Conservation (phyloP, 805 yeast species). For the Tetrapisispora pingtungensis region DNA sequence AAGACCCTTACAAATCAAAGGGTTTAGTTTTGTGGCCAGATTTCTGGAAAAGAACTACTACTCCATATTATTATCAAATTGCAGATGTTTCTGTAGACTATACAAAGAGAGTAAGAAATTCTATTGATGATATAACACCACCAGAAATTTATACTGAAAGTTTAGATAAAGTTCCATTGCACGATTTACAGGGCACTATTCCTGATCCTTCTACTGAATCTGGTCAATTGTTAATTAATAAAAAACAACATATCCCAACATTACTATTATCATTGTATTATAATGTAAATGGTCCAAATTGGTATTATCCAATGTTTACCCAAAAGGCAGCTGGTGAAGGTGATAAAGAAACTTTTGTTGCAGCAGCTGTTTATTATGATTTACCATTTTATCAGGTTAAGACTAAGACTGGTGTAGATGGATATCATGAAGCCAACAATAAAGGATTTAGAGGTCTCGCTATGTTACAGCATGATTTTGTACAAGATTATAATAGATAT, state of each 20-base stretch:
- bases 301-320: constrained; percentile 59
- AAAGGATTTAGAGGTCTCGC: constrained; percentile 53
- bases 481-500: constrained; percentile 39
- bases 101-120: constrained; percentile 32
- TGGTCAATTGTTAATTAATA: constrained; percentile 61
- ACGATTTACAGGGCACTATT: constrained; percentile 52
- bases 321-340: constrained; percentile 81
- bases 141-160: constrained; percentile 20
- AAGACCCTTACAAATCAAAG: constrained; percentile 45
- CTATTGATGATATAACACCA: constrained; percentile 31
- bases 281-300: constrained; percentile 56
- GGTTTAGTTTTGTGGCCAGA: constrained; percentile 73
- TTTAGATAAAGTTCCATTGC: constrained; percentile 35
- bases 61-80: constrained; percentile 62
- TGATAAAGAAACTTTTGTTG: constrained; percentile 64
- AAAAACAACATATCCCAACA: constrained; percentile 48
- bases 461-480: constrained; percentile 69
- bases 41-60: constrained; percentile 78
- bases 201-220: constrained; percentile 69
- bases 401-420: constrained; percentile 31
- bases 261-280: constrained; percentile 54
- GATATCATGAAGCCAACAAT: constrained; percentile 25
- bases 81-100: constrained; percentile 47
- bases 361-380: constrained; percentile 44
- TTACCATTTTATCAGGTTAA: constrained; percentile 41